Percentiles rank a stretch among this genome's conserved stretches.
Conservation (phyloP, 345 rosid species). For the Fremontodendron californicum region DNA sequence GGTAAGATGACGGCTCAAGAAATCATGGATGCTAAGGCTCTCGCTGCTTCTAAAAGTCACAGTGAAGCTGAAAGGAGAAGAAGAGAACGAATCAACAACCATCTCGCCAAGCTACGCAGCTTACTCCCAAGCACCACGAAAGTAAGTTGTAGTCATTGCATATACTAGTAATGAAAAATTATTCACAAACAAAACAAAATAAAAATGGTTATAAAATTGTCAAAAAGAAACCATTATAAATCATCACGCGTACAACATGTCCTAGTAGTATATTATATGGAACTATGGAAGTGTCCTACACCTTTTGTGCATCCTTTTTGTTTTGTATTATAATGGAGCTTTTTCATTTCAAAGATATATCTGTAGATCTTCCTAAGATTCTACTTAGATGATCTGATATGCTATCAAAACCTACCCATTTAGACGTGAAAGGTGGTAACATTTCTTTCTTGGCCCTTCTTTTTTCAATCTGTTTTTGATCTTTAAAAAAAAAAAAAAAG, state of each 20-base stretch:
- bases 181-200: not conserved
- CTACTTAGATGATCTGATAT: slow-evolving; percentile 23
- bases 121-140: slow-evolving; percentile 92
- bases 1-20: slow-evolving; percentile 97
- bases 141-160: slow-evolving; percentile 48
- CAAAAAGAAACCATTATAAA: slow-evolving; percentile 10
- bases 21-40: slow-evolving; percentile 98
- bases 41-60: slow-evolving; percentile 96
- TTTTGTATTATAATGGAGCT: slow-evolving; percentile 16
- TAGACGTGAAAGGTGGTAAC: slow-evolving; percentile 24
- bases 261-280: slow-evolving; percentile 9
- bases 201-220: not conserved
- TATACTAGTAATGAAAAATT: not conserved
- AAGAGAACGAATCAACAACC: slow-evolving; percentile 95
- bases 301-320: slow-evolving; percentile 21
- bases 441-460: slow-evolving; percentile 16
- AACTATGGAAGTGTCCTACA: not conserved
- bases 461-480: not conserved
- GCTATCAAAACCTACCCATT: slow-evolving; percentile 23
- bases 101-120: slow-evolving; percentile 90
- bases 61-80: slow-evolving; percentile 97
- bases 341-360: slow-evolving; percentile 16
- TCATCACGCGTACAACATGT: slow-evolving; percentile 24
- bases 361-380: slow-evolving; percentile 28
- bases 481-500: not conserved